Evolutionary conservation across 768 basidiomycete species (phyloP).

Genomic region (Chalciporus chontae): DNA sequence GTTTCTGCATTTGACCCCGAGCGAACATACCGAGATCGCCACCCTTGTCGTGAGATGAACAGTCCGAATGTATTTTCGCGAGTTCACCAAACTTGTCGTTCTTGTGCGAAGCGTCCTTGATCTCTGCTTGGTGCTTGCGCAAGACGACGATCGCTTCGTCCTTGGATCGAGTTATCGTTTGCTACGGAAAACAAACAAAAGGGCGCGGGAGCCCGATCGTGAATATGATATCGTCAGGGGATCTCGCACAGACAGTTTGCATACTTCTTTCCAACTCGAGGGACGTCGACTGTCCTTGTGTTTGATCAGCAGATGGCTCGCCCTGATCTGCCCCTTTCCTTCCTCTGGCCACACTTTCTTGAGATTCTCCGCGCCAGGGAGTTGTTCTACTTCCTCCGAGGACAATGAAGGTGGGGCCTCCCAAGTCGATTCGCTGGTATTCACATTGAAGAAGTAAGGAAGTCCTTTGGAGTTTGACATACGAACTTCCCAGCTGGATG

Average conservation of each 20-base stretch:
- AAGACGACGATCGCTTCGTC: conserved; percentile 88
- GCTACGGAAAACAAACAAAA: conserved; percentile 35
- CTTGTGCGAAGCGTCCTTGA: conserved; percentile 43
- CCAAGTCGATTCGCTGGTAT: conserved; percentile 76
- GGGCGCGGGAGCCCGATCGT: neutral
- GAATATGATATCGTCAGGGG: neutral
- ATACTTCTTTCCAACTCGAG: conserved; percentile 81
- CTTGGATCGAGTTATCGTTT: conserved; percentile 79
- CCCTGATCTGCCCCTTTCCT: conserved; percentile 83
- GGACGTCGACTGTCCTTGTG: conserved; percentile 77
- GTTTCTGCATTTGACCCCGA: conserved; percentile 91
- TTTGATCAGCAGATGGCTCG: conserved; percentile 95
- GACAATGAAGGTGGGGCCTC: conserved; percentile 62
- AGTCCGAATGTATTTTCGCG: conserved; percentile 79
- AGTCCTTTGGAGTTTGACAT: conserved; percentile 73
- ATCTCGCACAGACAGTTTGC: conserved; percentile 18
- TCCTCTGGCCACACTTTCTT: conserved; percentile 16
- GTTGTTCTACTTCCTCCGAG: conserved; percentile 51
- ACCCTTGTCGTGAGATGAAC: conserved; percentile 74
- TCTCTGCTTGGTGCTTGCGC: conserved; percentile 55
- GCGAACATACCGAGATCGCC: conserved; percentile 91
- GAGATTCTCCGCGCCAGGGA: conserved; percentile 68
- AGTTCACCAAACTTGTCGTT: conserved; percentile 69
- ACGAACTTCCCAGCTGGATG: conserved; percentile 74
- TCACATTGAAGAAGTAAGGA: conserved; percentile 85